phyloP scores from a whole-genome alignment of 2,329 filamentous ascomycete species.

The Phaeoacremonium minimum region DNA sequence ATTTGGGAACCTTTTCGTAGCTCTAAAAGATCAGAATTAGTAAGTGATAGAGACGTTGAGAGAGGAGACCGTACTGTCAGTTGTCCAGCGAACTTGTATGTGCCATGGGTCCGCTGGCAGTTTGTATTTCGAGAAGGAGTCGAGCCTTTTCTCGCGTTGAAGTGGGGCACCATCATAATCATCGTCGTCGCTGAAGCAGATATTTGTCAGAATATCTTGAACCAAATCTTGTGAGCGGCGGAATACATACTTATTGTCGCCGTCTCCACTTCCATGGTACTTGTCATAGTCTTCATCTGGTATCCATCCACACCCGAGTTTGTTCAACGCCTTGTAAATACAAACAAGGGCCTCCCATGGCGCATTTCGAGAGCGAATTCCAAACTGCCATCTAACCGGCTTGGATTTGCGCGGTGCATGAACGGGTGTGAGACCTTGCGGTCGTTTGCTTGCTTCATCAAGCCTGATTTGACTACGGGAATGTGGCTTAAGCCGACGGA shows the following conservation, averaged over 20 bases:
- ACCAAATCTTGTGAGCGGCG: too few relatives aligned
- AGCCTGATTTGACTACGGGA: constrained; percentile 66
- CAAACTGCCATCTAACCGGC: constrained; percentile 94
- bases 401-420: constrained; percentile 66
- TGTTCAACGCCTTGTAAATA: constrained; percentile 86
- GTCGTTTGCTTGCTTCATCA: constrained; percentile 57
- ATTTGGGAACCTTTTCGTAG: constrained; percentile 31
- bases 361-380: constrained; percentile 89
- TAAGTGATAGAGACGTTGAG: too few relatives aligned
- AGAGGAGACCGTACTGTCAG: constrained; percentile 74
- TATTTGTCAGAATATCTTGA: too few relatives aligned
- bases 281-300: constrained; percentile 56
- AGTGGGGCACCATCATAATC: constrained; percentile 28
- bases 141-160: constrained; percentile 30
- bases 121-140: constrained; percentile 63
- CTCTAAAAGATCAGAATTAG: constrained; percentile 36
- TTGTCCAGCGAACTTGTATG: constrained; percentile 84
- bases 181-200: constrained; percentile 28
- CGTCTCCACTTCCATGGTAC: constrained; percentile 35
- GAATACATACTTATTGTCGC: constrained; percentile 31
- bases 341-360: constrained; percentile 92
- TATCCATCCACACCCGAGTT: constrained; percentile 87
- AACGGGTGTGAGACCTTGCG: constrained; percentile 60
- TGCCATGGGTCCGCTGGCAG: constrained; percentile 95
- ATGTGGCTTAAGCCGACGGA: constrained; percentile 80